Percentiles rank a stretch among this genome's conserved stretches.
These are phyloP conservation scores for Cardamine resedifolia DNA, from an alignment of 345 rosid species.

Conservation along the genomic window DNA sequence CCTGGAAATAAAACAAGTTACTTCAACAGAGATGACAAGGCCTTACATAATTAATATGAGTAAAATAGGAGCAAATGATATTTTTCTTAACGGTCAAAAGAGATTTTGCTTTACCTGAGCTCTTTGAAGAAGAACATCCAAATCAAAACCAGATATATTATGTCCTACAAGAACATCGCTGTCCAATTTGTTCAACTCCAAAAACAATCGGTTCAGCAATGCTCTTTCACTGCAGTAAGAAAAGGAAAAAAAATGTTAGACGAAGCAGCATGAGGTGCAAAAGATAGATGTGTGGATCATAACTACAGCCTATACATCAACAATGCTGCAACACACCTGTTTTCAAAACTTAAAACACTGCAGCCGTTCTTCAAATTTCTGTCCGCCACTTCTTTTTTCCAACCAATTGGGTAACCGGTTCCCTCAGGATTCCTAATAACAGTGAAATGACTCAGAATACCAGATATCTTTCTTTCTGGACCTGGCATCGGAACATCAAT, in stretches of 20 bases:
- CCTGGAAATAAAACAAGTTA: background rate
- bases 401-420: constrained; percentile 94
- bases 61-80: constrained; percentile 1
- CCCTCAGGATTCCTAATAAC: constrained; percentile 94
- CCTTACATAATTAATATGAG: background rate
- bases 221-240: constrained; percentile 86
- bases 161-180: constrained; percentile 96
- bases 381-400: constrained; percentile 76
- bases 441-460: constrained; percentile 79
- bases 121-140: constrained; percentile 93
- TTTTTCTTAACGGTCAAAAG: constrained; percentile 3
- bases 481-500: constrained; percentile 91
- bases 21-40: background rate
- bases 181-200: constrained; percentile 80
- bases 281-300: constrained; percentile 16
- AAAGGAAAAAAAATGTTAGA: constrained; percentile 7
- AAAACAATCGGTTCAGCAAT: constrained; percentile 81
- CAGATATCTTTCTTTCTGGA: constrained; percentile 83
- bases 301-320: background rate
- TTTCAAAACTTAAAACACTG: constrained; percentile 70
- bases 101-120: constrained; percentile 60
- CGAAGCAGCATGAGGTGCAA: constrained; percentile 11
- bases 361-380: constrained; percentile 80
- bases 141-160: constrained; percentile 96
- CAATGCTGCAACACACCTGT: constrained; percentile 53